Evolutionary conservation across 306 rosid species (phyloP).

Genomic region (Prosopis cineraria): DNA sequence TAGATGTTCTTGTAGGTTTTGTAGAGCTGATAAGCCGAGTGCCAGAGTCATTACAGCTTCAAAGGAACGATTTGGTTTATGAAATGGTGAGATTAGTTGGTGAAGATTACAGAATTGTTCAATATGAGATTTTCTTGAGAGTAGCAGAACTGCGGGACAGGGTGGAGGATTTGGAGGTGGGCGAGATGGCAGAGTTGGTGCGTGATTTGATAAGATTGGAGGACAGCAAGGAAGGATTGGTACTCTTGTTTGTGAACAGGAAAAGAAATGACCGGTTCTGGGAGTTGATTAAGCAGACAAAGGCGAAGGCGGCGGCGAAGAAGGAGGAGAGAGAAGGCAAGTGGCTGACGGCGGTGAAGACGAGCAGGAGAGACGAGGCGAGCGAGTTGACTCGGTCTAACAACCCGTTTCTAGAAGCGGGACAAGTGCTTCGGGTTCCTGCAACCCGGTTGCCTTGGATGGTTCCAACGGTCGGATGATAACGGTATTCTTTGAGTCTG

Average conservation of each 20-base stretch:
- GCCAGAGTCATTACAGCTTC: constrained; percentile 60
- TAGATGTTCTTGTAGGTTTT: constrained; percentile 53
- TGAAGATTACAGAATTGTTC: constrained; percentile 70
- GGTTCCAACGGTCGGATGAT: constrained; percentile 48
- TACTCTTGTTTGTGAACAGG: constrained; percentile 60
- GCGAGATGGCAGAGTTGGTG: constrained; percentile 57
- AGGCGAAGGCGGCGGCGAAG: constrained; percentile 35
- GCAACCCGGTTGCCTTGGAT: constrained; percentile 20
- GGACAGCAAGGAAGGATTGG: constrained; percentile 45
- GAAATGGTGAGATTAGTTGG: constrained; percentile 59
- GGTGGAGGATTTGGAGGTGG: constrained; percentile 39
- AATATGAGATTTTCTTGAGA: constrained; percentile 49
- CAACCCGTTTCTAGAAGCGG: constrained; percentile 77
- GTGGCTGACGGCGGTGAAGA: constrained; percentile 52
- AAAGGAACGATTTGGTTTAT: constrained; percentile 60
- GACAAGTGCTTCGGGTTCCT: constrained; percentile 42
- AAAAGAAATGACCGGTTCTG: constrained; percentile 57
- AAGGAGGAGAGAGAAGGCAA: constrained; percentile 47
- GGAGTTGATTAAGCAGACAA: constrained; percentile 54
- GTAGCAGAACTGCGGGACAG: constrained; percentile 44
- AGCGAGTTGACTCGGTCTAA: constrained; percentile 50
- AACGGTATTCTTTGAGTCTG: not conserved
- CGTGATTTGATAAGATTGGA: constrained; percentile 45
- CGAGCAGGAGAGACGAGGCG: constrained; percentile 1
- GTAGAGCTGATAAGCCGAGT: constrained; percentile 48